phyloP scores from a whole-genome alignment of 495 filamentous ascomycete species.

The Bacidia gigantensis region DNA sequence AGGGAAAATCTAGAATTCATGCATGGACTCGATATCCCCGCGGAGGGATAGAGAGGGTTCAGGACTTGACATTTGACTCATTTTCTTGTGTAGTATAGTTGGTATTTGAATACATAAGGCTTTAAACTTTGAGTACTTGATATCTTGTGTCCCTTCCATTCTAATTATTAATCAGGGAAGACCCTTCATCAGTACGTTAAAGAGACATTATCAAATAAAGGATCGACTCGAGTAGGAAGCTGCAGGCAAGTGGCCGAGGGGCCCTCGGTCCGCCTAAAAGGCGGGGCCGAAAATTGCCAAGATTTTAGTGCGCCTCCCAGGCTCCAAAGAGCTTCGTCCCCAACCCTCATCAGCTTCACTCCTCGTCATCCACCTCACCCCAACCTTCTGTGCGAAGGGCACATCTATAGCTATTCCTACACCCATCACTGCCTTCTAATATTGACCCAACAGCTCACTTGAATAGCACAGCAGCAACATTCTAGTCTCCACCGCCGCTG shows the following conservation, averaged over 20 bases:
- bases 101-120: not conserved
- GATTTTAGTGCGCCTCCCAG: not conserved
- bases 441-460: not conserved
- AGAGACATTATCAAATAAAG: too few relatives aligned
- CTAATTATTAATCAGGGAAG: too few relatives aligned
- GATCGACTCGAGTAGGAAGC: not conserved
- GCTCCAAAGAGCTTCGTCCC: not conserved
- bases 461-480: constrained; percentile 1
- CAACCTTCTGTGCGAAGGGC: too few relatives aligned
- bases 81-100: constrained; percentile 6
- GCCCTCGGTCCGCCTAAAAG: not conserved
- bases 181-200: too few relatives aligned
- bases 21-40: not conserved
- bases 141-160: not conserved
- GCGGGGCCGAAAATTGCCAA: not conserved
- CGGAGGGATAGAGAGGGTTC: not conserved
- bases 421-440: not conserved
- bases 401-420: not conserved
- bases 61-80: not conserved
- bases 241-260: not conserved
- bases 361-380: not conserved
- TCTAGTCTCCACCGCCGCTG: constrained; percentile 5
- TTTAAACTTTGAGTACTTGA: not conserved
- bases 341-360: not conserved
- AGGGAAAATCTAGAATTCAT: not conserved